Base-by-base conservation (phyloP, 169 alveolate species). In the Cryptosporidium sp. region DNA sequence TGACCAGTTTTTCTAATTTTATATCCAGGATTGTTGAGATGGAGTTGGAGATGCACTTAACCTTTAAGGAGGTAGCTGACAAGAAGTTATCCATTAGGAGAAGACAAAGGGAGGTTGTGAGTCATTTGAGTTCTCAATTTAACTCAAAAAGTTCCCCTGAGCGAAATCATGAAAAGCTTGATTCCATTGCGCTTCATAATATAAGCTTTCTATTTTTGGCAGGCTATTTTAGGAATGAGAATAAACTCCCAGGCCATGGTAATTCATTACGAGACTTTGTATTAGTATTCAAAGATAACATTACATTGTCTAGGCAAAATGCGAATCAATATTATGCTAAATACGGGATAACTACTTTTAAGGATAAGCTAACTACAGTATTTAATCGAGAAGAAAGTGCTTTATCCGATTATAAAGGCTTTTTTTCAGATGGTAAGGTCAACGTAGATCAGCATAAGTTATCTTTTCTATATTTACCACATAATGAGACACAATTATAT, bases 11-110 rank as follows among this genome's bases (percentile, higher is more conserved):
- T 31, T 80, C 89, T 9, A 61, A 39, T 7, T 80, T 80, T 41
- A 41, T 80, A 61, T 62, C 73, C 45, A 80, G 89, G 21, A 80
- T 80, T 29, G 89, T 80, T 23, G 89, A 62, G 41, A 67, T 80
- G 89, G 75, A 80, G 6, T n/a, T 80, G 21, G 89, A 80, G 35
- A 80, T 80, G 75, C 89, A 80, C 48, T 48, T 80, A 5, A 62
- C 14, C 37, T 50, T 80, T 45, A 50, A 39, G 26, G 80, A 80
- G 45, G 70, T 18, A 18, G 45, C 9, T 8, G 70, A 39, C 14
- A 59, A 16, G 45, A 55, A 26, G 35, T 26, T 65, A 10, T 31
- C 65, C 2, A 43, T 80, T 18, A 21, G 68, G 43, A 58, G 35
- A 29, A 33, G 59, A 73, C 71, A 73, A 37, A 73, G 67, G 29